These are phyloP conservation scores for Lizonia empirigonia DNA, from an alignment of 2,329 filamentous ascomycete species.

Conservation along the genomic window DNA sequence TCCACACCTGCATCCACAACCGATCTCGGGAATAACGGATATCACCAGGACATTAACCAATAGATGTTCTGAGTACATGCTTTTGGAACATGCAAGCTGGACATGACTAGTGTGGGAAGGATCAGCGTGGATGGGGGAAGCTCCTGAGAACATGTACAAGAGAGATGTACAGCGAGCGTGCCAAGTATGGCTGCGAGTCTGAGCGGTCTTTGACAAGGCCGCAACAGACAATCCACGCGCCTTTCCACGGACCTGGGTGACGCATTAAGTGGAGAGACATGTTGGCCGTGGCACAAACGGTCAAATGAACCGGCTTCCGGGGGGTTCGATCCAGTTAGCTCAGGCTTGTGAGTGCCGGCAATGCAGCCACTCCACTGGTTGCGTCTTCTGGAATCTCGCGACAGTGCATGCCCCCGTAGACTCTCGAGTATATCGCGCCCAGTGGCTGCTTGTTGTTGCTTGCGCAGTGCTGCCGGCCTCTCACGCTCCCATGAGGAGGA, in stretches of 20 bases:
- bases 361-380: conserved; percentile 46
- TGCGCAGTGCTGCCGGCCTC: conserved; percentile 1
- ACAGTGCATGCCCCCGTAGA: conserved; percentile 9
- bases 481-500: conserved; percentile 14
- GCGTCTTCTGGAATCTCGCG: conserved; percentile 24
- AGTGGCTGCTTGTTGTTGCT: conserved; percentile 4
- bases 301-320: conserved; percentile 39
- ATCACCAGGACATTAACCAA: too few relatives aligned
- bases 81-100: not conserved
- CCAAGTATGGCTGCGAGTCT: too few relatives aligned
- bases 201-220: conserved; percentile 23
- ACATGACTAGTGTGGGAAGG: not conserved
- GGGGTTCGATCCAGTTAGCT: conserved; percentile 42
- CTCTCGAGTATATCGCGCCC: conserved; percentile 1
- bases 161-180: not conserved
- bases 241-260: conserved; percentile 33
- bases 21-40: too few relatives aligned
- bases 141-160: not conserved
- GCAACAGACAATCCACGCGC: conserved; percentile 33
- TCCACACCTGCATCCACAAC: not conserved
- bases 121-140: not conserved
- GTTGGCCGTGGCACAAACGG: conserved; percentile 45
- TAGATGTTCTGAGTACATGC: not conserved
- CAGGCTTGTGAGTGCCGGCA: conserved; percentile 44
- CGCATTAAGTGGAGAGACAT: conserved; percentile 49